Conservation (phyloP, 1,284 basidiomycete species). For the Farysia itapuensis region DNA sequence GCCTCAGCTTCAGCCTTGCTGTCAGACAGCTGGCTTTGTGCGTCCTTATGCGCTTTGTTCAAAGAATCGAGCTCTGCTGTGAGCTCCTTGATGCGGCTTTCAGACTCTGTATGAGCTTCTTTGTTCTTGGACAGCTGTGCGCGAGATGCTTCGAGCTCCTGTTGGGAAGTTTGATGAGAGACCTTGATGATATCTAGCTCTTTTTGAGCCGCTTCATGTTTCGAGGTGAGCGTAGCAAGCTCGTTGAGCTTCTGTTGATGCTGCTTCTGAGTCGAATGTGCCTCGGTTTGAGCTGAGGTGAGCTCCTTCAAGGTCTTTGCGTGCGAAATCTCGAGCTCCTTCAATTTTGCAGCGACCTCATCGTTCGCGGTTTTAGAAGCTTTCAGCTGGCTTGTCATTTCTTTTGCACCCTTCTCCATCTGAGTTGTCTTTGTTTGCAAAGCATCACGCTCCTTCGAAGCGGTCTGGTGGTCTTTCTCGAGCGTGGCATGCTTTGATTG, state of each 20-base stretch:
- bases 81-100: background rate
- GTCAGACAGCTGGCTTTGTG: background rate
- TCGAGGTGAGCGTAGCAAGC: background rate
- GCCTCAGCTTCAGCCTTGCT: background rate
- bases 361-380: background rate
- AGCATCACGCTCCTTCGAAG: background rate
- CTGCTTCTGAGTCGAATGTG: background rate
- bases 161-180: background rate
- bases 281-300: background rate
- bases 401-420: slow-evolving; percentile 1
- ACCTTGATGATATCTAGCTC: too few relatives aligned
- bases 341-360: background rate
- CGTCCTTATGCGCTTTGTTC: background rate
- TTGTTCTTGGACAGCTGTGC: background rate
- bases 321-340: background rate
- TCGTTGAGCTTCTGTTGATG: background rate
- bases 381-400: background rate
- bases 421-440: slow-evolving; percentile 8
- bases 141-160: background rate
- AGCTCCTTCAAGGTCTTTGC: background rate
- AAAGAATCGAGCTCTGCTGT: background rate
- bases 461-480: slow-evolving; percentile 7
- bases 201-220: background rate
- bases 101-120: background rate
- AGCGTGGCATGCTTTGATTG: background rate